Evolutionary conservation across 768 basidiomycete genomes (phyloP), one percentile per base, ranked within the genome.

Genomic region (Austroboletus festivus): DNA sequence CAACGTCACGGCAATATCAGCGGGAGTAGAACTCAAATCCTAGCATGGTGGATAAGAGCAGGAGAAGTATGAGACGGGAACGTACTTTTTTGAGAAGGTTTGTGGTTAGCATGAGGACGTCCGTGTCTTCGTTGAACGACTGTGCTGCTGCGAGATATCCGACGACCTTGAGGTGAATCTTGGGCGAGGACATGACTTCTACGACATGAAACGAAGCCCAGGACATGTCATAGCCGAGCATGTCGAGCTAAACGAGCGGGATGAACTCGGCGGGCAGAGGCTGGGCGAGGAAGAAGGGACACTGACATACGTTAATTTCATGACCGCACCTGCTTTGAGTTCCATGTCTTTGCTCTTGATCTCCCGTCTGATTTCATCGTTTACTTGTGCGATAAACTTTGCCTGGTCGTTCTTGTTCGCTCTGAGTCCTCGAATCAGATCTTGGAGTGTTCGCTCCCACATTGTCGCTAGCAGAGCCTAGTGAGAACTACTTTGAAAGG

Each of bases 191-290:
- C 96, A 99, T 99, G 66, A 95, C 93, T 64, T 99, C 96, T 6
- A 98, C 86, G 45, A 99, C 88, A 66, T 95, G 85, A 61, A 99
- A 99, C 8, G 96, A 90, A 38, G 94, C 94, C 83, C 93, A 96
- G 50, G 82, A 81, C 83, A 89, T 96, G 71, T 88, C 93, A 63
- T 86, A 93, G 45, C 86, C 96, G 44, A 99, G 71, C 96, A 99
- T 98, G 65, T 98, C 92, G 54, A 99, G 83, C 95, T 98, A 46
- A 13, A 43, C 42, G 54, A 50, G 38, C 16, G 52, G 24, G 9
- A 52, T 59, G 46, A 56, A 49, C 42, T 20, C 31, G 31, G 43
- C 26, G 40, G 52, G 16, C 18, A 21, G 15, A 38, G 43, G 19
- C 18, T 4, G 43, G 30, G 13, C 40, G 43, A 30, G 22, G 18